Percentiles rank a stretch among this genome's conserved stretches.
Evolutionary conservation across 768 basidiomycete genomes (phyloP).

Genomic region (Boletus eberwhitei): DNA sequence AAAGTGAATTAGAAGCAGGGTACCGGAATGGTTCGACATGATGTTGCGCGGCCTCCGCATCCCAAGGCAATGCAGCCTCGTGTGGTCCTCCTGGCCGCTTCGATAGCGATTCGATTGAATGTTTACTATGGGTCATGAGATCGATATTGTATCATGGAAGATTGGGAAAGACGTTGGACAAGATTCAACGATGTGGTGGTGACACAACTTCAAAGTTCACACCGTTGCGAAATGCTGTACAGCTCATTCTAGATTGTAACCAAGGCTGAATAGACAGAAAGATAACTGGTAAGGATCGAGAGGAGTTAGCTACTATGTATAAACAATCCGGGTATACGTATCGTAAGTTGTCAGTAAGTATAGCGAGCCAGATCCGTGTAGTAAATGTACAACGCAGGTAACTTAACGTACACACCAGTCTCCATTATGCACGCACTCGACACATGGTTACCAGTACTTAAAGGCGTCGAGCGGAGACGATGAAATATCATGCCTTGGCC

Average conservation of each 20-base stretch:
- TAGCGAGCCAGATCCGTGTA: constrained; percentile 4
- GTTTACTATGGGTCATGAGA: not conserved
- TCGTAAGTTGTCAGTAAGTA: constrained; percentile 14
- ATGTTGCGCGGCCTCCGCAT: constrained; percentile 13
- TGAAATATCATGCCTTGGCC: constrained; percentile 14
- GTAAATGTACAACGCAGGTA: constrained; percentile 7
- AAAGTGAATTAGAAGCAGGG: constrained; percentile 11
- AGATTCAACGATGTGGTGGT: not conserved
- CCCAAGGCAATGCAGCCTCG: constrained; percentile 13
- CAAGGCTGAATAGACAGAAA: not conserved
- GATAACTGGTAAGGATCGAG: constrained; percentile 3
- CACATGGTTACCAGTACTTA: constrained; percentile 23
- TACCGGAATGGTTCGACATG: constrained; percentile 1
- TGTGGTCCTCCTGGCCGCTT: constrained; percentile 22
- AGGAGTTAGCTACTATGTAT: constrained; percentile 15
- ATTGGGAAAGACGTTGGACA: not conserved
- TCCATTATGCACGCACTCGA: not conserved
- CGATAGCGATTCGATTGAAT: constrained; percentile 7
- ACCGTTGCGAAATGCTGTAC: not conserved
- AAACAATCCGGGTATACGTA: constrained; percentile 23
- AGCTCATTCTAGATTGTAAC: not conserved
- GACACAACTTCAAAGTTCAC: not conserved
- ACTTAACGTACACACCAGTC: not conserved
- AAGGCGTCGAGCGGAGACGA: constrained; percentile 9
- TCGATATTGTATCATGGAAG: not conserved